These are phyloP conservation scores for Xanthoconium purpureum DNA, from an alignment of 768 basidiomycete species.

Conservation along the genomic window DNA sequence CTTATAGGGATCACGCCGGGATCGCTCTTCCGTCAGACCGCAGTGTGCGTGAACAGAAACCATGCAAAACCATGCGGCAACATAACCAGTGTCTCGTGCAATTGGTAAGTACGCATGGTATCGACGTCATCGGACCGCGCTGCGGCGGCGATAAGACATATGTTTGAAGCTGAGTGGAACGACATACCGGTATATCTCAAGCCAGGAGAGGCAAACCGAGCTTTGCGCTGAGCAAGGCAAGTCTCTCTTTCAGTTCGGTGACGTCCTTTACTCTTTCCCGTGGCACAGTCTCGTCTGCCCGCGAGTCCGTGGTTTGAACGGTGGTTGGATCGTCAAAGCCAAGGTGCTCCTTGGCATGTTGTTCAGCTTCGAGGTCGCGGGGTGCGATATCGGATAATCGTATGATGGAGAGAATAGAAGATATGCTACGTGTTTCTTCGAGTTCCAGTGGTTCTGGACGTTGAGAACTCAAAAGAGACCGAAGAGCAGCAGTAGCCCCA, in stretches of 20 bases:
- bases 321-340: constrained; percentile 31
- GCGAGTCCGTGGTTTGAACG: constrained; percentile 41
- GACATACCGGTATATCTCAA: neutral
- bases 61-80: neutral
- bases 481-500: constrained; percentile 63
- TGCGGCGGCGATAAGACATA: neutral
- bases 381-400: constrained; percentile 73
- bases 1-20: neutral
- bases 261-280: constrained; percentile 38
- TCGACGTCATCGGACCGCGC: neutral
- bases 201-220: constrained; percentile 31
- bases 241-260: constrained; percentile 35
- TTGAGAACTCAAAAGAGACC: constrained; percentile 49
- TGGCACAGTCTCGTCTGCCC: neutral
- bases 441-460: constrained; percentile 16
- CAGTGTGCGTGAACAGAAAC: neutral
- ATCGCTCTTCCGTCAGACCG: neutral
- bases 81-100: neutral
- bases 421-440: constrained; percentile 52
- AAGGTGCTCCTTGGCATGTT: constrained; percentile 68
- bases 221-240: constrained; percentile 30
- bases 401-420: constrained; percentile 52
- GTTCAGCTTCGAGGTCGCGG: constrained; percentile 72
- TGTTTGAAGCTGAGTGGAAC: neutral
- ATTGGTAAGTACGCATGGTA: neutral